Conservation (phyloP, 371 early-diverging fungal genomes). For the Mucor lusitanicus region DNA sequence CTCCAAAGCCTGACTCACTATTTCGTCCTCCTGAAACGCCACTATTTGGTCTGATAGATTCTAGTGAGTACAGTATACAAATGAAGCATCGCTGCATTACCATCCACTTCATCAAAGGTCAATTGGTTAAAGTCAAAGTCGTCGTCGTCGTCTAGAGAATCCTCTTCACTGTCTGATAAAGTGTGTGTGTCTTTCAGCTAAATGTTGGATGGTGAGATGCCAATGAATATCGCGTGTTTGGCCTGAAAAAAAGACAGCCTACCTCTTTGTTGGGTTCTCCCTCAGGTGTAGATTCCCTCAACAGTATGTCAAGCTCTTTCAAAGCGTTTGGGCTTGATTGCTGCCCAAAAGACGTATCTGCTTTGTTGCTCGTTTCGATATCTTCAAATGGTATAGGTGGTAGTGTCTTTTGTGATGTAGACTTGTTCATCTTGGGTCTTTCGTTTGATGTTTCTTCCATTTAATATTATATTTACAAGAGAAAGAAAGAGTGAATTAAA, state of each 20-base stretch:
- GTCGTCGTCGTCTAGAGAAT: conserved; percentile 26
- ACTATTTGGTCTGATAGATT: conserved; percentile 52
- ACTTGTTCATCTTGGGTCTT: not conserved
- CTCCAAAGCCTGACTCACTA: conserved; percentile 77
- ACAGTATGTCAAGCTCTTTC: conserved; percentile 35
- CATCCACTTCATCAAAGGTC: conserved; percentile 59
- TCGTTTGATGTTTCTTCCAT: not conserved
- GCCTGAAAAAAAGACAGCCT: not conserved
- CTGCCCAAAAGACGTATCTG: not conserved
- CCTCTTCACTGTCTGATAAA: conserved; percentile 9
- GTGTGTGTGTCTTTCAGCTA: not conserved
- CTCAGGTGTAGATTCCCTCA: conserved; percentile 14
- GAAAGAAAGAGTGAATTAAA: not conserved
- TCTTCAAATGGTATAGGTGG: conserved; percentile 22
- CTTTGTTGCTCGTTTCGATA: not conserved
- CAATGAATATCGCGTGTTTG: not conserved
- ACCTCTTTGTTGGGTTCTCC: not conserved
- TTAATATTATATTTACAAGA: not conserved
- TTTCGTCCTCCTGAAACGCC: conserved; percentile 76
- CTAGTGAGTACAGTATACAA: not conserved
- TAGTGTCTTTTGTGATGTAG: conserved; percentile 8
- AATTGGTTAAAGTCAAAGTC: conserved; percentile 46
- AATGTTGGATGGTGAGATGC: not conserved
- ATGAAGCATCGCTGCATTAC: conserved; percentile 19
- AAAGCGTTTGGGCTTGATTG: conserved; percentile 10